Conservation (phyloP, 768 basidiomycete species). For the Mrakia blollopis region DNA sequence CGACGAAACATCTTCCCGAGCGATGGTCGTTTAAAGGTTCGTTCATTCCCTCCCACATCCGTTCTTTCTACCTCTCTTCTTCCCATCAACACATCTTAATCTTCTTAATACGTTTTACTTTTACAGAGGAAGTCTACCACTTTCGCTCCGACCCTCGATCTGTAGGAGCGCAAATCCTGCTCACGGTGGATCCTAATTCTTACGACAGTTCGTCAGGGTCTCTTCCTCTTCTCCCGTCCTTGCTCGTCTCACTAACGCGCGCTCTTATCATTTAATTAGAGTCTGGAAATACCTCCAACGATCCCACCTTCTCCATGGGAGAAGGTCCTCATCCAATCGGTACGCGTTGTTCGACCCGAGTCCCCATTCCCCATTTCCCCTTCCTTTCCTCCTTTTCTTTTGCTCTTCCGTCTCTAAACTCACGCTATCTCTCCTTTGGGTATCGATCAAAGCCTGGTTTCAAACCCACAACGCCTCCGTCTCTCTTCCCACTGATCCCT, state of each 20-base stretch:
- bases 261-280: background rate
- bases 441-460: conserved; percentile 92
- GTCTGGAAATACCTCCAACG: background rate
- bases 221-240: conserved; percentile 42
- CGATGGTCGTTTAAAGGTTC: conserved; percentile 43
- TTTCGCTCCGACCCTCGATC: conserved; percentile 66
- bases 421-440: background rate
- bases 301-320: background rate
- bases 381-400: background rate
- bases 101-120: no score
- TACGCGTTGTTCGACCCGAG: background rate
- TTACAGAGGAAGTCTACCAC: conserved; percentile 53
- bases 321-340: background rate
- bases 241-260: no score
- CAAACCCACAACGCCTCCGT: conserved; percentile 70
- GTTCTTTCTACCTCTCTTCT: background rate
- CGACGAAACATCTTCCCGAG: conserved; percentile 51
- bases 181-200: conserved; percentile 62
- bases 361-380: background rate
- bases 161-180: conserved; percentile 58
- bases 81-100: background rate
- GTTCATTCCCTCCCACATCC: background rate
- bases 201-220: conserved; percentile 51
- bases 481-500: conserved; percentile 41
- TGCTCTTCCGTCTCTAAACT: background rate